Base-by-base conservation (phyloP, 2,329 filamentous ascomycete genomes). In the Phyllosticta capitalensis region DNA sequence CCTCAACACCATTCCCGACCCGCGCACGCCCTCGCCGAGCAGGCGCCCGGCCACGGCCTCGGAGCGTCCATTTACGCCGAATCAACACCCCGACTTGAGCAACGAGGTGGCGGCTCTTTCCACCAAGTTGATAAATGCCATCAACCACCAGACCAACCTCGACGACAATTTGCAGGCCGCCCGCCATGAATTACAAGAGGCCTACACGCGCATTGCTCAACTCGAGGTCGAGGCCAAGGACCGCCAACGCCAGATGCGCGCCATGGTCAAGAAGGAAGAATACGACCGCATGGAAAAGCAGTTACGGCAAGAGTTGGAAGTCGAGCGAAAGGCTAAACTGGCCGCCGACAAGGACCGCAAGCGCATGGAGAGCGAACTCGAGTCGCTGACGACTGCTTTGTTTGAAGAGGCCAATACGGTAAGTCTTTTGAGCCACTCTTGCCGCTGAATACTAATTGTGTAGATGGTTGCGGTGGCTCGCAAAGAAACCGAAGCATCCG, bases 391-490 rank as follows among this genome's bases (percentile, higher is more conserved):
- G 0, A 86, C 90, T 1, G 91, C 90, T 26, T 81, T 99, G n/a
- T 99, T 99, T 64, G 91, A 97, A 70, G 92, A 99, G 78, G 94
- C 94, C 55, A 97, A 99, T 76, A 92, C 88, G 74, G 83, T 85
- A 71, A 61, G 74, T 70, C 53, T 14, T 50, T 45, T 26, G 22
- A 3, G 7, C 48, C 21, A 2, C 49, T 2, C 26, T 26, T 28
- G n/a, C 49, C 10, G 54, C 30, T 28, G 59, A 22, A 19, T 62
- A 64, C 68, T 69, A 61, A 67, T 55, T 20, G 48, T 58, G 45
- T 63, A 85, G 80, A 97, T 99, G 92, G 94, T 99, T 56, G 89
- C 92, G 49, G 85, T 84, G 17, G 92, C 92, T 45, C 90, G 95
- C 62, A 85, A 83, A 64, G 90, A 96, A 66, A 87, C 90, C 45